Conservation (phyloP, 768 basidiomycete species). For the Ephemerocybe angulata region DNA sequence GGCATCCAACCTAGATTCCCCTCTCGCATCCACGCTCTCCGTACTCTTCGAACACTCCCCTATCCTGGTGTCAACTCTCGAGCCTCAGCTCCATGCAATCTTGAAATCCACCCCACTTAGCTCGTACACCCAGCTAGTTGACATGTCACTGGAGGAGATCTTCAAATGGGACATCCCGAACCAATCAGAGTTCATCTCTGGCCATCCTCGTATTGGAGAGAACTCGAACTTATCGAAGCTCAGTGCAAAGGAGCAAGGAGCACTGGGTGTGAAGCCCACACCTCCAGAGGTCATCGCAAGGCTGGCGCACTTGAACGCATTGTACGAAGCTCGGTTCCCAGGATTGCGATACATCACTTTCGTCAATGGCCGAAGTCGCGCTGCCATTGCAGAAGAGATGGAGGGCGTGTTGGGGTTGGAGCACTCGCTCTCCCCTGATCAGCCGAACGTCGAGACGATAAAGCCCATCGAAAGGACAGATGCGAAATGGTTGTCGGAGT, state of each 20-base stretch:
- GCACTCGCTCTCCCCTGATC: slow-evolving; percentile 45
- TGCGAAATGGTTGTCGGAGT: slow-evolving; percentile 60
- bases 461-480: slow-evolving; percentile 31
- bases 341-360: slow-evolving; percentile 88
- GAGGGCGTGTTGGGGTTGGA: slow-evolving; percentile 57
- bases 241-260: slow-evolving; percentile 79
- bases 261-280: slow-evolving; percentile 45
- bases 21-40: slow-evolving; percentile 32
- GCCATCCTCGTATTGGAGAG: slow-evolving; percentile 90
- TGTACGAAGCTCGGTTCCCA: slow-evolving; percentile 71
- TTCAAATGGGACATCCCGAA: slow-evolving; percentile 46
- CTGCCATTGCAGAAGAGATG: slow-evolving; percentile 74
- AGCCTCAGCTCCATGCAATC: slow-evolving; percentile 44
- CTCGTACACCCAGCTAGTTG: slow-evolving; percentile 56
- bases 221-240: slow-evolving; percentile 67
- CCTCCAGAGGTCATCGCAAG: slow-evolving; percentile 71
- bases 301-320: slow-evolving; percentile 69
- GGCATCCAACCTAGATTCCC: slow-evolving; percentile 29
- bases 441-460: slow-evolving; percentile 38
- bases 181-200: slow-evolving; percentile 67
- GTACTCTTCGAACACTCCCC: slow-evolving; percentile 64
- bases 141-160: slow-evolving; percentile 47
- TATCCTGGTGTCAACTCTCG: slow-evolving; percentile 47
- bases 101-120: slow-evolving; percentile 21
- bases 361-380: slow-evolving; percentile 78